Percentiles rank a stretch among this genome's conserved stretches.
These are phyloP conservation scores for Saururus chinensis DNA, from an alignment of 164 flowering plant species.

Conservation along the genomic window DNA sequence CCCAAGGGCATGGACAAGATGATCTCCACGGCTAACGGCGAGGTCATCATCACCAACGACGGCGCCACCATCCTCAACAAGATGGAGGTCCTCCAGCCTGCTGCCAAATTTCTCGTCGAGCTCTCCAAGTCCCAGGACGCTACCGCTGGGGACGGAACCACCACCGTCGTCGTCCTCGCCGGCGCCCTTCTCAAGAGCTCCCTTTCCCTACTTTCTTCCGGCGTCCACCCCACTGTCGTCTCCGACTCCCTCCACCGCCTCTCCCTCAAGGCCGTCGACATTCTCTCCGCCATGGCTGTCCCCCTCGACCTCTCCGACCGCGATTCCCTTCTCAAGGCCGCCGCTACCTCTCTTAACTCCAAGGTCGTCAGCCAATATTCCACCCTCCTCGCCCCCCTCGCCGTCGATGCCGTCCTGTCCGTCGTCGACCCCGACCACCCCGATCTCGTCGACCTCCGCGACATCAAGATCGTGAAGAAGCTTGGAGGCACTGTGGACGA, in stretches of 20 bases:
- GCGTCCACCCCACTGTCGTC: slow-evolving; percentile 82
- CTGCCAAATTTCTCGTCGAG: slow-evolving; percentile 89
- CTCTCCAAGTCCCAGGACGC: slow-evolving; percentile 84
- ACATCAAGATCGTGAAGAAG: slow-evolving; percentile 85
- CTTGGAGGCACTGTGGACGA: slow-evolving; percentile 89
- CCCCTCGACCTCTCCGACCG: slow-evolving; percentile 83
- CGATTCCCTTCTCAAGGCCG: slow-evolving; percentile 62
- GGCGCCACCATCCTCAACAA: slow-evolving; percentile 93
- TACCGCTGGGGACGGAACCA: slow-evolving; percentile 91
- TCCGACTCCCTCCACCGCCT: slow-evolving; percentile 74
- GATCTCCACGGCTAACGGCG: slow-evolving; percentile 80
- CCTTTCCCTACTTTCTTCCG: slow-evolving; percentile 37
- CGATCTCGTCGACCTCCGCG: slow-evolving; percentile 66
- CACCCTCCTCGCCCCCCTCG: slow-evolving; percentile 74
- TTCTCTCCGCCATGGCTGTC: slow-evolving; percentile 79
- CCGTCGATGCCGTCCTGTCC: slow-evolving; percentile 76
- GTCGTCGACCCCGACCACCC: slow-evolving; percentile 70
- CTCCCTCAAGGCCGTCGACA: slow-evolving; percentile 51
- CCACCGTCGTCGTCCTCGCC: slow-evolving; percentile 95
- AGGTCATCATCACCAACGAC: slow-evolving; percentile 93
- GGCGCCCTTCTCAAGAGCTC: slow-evolving; percentile 72
- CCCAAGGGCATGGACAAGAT: slow-evolving; percentile 99
- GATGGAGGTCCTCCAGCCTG: slow-evolving; percentile 91
- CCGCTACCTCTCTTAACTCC: slow-evolving; percentile 74
- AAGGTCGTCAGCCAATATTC: slow-evolving; percentile 94